Evolutionary conservation across 2,329 filamentous ascomycete species (phyloP).

Genomic region (Davidsoniella neocaledoniae): DNA sequence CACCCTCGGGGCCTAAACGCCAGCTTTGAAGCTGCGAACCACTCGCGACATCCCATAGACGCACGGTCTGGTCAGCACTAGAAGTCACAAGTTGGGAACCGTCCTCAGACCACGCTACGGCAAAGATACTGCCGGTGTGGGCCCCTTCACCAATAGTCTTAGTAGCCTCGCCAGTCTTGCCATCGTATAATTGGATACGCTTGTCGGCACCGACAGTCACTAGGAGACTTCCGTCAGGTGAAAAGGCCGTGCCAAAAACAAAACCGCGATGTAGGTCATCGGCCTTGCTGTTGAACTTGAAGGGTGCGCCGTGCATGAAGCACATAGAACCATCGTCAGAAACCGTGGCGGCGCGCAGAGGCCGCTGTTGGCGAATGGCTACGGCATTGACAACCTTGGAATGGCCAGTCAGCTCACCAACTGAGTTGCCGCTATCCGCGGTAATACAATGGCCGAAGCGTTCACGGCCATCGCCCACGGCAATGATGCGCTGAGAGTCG

Average conservation of each 20-base stretch:
- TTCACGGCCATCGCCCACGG: slow-evolving; percentile 88
- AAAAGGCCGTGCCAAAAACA: slow-evolving; percentile 75
- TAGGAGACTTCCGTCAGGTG: slow-evolving; percentile 65
- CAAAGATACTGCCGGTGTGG: slow-evolving; percentile 86
- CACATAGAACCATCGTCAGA: slow-evolving; percentile 80
- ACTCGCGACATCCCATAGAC: slow-evolving; percentile 78
- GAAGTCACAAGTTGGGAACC: slow-evolving; percentile 77
- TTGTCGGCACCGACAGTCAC: slow-evolving; percentile 88
- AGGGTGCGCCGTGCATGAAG: slow-evolving; percentile 86
- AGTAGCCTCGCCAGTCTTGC: slow-evolving; percentile 78
- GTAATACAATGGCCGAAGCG: slow-evolving; percentile 88
- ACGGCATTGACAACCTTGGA: slow-evolving; percentile 82
- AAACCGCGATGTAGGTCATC: slow-evolving; percentile 72
- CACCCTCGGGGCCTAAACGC: slow-evolving; percentile 62
- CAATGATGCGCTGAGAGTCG: slow-evolving; percentile 89
- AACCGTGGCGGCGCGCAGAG: slow-evolving; percentile 79
- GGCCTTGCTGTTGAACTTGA: slow-evolving; percentile 83
- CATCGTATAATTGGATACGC: slow-evolving; percentile 87
- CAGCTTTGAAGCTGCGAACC: slow-evolving; percentile 66
- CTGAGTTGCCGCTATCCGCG: slow-evolving; percentile 86
- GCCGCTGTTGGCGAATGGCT: slow-evolving; percentile 73
- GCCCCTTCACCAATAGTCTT: slow-evolving; percentile 60
- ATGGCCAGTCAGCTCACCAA: slow-evolving; percentile 87
- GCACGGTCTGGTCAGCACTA: slow-evolving; percentile 86
- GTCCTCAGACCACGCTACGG: slow-evolving; percentile 77